Base-by-base conservation (phyloP, 306 rosid genomes). In the Vachellia collinsii region DNA sequence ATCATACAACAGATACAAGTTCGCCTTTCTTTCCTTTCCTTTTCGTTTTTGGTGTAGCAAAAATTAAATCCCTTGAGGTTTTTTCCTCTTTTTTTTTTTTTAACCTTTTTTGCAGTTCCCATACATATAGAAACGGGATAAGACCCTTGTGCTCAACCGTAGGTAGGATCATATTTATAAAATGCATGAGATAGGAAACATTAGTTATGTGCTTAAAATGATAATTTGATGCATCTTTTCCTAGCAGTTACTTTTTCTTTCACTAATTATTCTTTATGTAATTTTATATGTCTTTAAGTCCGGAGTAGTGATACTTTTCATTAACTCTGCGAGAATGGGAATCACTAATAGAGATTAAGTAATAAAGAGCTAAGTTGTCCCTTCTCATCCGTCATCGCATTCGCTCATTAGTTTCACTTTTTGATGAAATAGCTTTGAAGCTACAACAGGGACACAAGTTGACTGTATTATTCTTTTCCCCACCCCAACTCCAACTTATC, bases 391-490 rank as follows among this genome's bases (percentile, higher is more conserved):
- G 56, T 4, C 16, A 47, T 47, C 53, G 17, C 61, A 54, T 54
- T 54, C 0, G 8, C 61, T 19, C 25, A 7, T 17, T 23, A 54
- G 22, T 54, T 54, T 54, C 61, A 54, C 22, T 7, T 17, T 53
- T 17, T 53, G 61, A 53, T 7, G 23, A 3, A 6, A 19, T 11
- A 19, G 8, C 56, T 46, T 54, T 54, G 22, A 54, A 19, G 25
- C 2, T 54, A 54, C 61, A n/a, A 54, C 11, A n/a, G 10, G 19
- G 59, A 53, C 59, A 50, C 22, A 19, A 19, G 25, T 6, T 54
- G 34, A 64, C 80, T 11, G 10, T 65, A 77, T 89, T 86, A 87
- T 92, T 90, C 53, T 43, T 79, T 70, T 43, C 62, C 41, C 79
- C 82, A 23, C 6, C 84, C 64, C 41, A 9, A 65, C 63, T 51